Percentiles rank a stretch among this genome's conserved stretches.
These are phyloP conservation scores for Euphorbia pulcherrima DNA, from an alignment of 345 rosid species.

Conservation along the genomic window DNA sequence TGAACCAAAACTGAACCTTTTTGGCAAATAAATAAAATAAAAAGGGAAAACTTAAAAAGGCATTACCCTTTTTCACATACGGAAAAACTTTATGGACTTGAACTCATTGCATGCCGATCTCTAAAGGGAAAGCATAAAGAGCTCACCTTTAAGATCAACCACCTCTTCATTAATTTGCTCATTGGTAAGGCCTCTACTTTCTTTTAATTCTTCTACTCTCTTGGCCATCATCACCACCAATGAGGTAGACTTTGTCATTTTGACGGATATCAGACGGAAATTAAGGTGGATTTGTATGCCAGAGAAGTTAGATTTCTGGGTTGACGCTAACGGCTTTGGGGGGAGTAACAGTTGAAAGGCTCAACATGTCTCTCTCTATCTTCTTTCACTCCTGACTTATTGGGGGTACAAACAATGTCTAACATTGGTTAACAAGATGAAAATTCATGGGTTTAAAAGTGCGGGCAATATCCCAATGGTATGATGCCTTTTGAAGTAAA, in stretches of 20 bases:
- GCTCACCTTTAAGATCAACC: conserved; percentile 87
- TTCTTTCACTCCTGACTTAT: conserved; percentile 9
- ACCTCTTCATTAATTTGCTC: conserved; percentile 83
- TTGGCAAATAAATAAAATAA: neutral
- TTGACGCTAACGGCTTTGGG: conserved; percentile 29
- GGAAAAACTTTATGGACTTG: conserved; percentile 82
- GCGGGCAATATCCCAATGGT: too few relatives aligned
- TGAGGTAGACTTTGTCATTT: conserved; percentile 14
- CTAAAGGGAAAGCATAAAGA: conserved; percentile 83
- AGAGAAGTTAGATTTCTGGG: conserved; percentile 44
- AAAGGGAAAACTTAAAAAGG: conserved; percentile 8
- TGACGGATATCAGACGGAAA: conserved; percentile 16
- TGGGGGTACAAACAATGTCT: too few relatives aligned
- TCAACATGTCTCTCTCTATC: conserved; percentile 51
- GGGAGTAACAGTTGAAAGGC: conserved; percentile 45
- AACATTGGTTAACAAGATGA: too few relatives aligned
- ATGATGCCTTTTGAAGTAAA: too few relatives aligned
- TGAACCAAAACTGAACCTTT: neutral
- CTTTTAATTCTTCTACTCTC: conserved; percentile 71
- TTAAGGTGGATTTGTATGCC: conserved; percentile 49
- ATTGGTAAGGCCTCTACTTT: conserved; percentile 60
- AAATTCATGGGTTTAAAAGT: too few relatives aligned
- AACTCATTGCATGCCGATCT: conserved; percentile 81
- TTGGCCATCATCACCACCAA: conserved; percentile 76
- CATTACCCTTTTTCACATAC: conserved; percentile 79